phyloP scores from a whole-genome alignment of 768 basidiomycete genomes.

The Suillus luteus region DNA sequence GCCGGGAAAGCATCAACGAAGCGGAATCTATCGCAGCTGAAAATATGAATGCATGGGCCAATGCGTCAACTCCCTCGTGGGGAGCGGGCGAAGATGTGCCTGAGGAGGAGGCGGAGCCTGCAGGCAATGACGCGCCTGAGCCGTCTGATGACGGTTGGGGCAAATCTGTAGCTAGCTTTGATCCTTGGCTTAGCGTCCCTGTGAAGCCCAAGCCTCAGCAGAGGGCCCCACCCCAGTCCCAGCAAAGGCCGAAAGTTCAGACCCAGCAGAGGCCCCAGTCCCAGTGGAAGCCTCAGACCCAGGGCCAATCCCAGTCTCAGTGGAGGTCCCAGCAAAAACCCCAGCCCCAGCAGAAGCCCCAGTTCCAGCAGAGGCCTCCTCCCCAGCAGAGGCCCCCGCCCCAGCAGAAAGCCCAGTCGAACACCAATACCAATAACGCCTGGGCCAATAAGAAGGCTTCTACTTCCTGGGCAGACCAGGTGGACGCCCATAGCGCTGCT shows the following conservation, averaged over 20 bases:
- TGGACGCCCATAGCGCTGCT: conserved; percentile 22
- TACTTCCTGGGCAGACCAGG: conserved; percentile 33
- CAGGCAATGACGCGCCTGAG: conserved; percentile 10
- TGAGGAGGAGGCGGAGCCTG: conserved; percentile 8
- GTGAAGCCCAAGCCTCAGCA: background rate
- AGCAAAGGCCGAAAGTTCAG: too few relatives aligned
- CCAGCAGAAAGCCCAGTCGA: conserved; percentile 1
- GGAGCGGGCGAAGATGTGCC: conserved; percentile 8
- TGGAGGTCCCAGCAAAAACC: background rate
- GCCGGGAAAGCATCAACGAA: conserved; percentile 21
- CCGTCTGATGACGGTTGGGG: conserved; percentile 27
- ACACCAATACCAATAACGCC: conserved; percentile 3
- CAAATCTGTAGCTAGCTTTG: conserved; percentile 19
- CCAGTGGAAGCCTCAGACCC: too few relatives aligned
- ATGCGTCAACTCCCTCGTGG: conserved; percentile 17
- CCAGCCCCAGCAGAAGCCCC: background rate
- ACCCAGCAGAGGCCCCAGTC: background rate
- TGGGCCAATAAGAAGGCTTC: conserved; percentile 7
- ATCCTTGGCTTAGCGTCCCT: conserved; percentile 24
- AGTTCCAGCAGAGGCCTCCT: conserved; percentile 2
- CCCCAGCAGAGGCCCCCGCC: conserved; percentile 16
- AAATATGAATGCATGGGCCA: conserved; percentile 24
- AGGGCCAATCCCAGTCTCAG: background rate
- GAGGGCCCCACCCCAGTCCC: background rate
- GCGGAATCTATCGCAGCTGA: background rate